Percentiles rank a stretch among this genome's conserved stretches.
phyloP scores from a whole-genome alignment of 139 green algal species.

The Mesotaenium endlicherianum region DNA sequence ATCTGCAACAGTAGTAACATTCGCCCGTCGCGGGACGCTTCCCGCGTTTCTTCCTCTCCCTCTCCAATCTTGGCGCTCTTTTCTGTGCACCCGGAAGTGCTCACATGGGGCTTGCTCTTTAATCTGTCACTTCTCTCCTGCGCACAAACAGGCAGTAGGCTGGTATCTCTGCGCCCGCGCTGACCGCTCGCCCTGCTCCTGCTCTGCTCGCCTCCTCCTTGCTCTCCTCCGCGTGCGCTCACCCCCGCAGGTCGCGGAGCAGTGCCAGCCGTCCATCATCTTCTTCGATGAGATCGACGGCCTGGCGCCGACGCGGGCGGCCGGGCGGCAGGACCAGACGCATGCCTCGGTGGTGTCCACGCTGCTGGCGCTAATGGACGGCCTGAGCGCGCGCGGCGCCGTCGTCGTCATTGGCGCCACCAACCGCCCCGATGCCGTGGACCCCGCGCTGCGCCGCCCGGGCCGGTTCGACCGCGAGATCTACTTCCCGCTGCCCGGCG shows the following conservation, averaged over 20 bases:
- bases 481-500: slow-evolving; percentile 39
- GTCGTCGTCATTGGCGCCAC: slow-evolving; percentile 92
- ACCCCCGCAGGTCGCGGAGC: slow-evolving; percentile 59
- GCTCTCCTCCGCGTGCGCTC: too few species aligned
- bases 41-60: too few species aligned
- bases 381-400: slow-evolving; percentile 38
- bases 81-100: too few species aligned
- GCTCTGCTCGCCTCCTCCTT: too few species aligned
- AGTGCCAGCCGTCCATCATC: slow-evolving; percentile 72
- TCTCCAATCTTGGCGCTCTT: too few species aligned
- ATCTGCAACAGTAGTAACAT: too few species aligned
- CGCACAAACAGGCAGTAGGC: too few species aligned
- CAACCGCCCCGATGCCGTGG: slow-evolving; percentile 83
- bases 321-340: slow-evolving; percentile 63
- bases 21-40: too few species aligned
- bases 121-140: too few species aligned
- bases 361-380: slow-evolving; percentile 85
- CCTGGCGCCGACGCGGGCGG: slow-evolving; percentile 60
- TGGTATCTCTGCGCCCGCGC: too few species aligned
- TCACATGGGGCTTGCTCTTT: too few species aligned
- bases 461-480: slow-evolving; percentile 56
- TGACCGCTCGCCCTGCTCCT: too few species aligned
- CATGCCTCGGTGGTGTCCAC: slow-evolving; percentile 84
- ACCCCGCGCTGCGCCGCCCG: slow-evolving; percentile 88
- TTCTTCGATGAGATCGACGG: slow-evolving; percentile 91